Percentiles rank a stretch among this genome's conserved stretches.
phyloP scores from a whole-genome alignment of 768 basidiomycete species.

The Termitomyces sp. region DNA sequence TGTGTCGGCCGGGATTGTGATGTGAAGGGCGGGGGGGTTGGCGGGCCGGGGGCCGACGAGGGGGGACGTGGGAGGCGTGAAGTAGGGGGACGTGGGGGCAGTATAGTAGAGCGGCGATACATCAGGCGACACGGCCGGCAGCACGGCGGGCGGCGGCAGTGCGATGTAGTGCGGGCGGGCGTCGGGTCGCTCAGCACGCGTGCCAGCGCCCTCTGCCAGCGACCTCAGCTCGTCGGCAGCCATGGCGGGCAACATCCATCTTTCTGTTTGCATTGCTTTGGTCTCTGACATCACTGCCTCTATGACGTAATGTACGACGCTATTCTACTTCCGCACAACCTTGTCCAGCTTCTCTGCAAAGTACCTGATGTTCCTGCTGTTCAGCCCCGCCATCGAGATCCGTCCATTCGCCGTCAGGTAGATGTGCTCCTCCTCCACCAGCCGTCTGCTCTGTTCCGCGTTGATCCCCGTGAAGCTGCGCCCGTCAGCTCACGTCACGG shows the following conservation, averaged over 20 bases:
- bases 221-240: conserved; percentile 2
- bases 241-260: conserved; percentile 14
- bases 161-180: conserved; percentile 23
- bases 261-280: conserved; percentile 11
- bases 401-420: conserved; percentile 86
- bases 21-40: conserved; percentile 9
- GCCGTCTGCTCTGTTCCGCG: conserved; percentile 53
- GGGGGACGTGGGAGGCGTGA: conserved; percentile 35
- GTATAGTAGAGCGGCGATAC: conserved; percentile 37
- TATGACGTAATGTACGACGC: conserved; percentile 23
- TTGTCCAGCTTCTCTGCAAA: conserved; percentile 69
- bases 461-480: conserved; percentile 81
- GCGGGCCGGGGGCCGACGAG: conserved; percentile 17
- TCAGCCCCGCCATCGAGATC: conserved; percentile 94
- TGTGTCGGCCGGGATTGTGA: conserved; percentile 15
- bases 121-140: conserved; percentile 23
- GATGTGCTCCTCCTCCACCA: conserved; percentile 72
- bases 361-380: conserved; percentile 70
- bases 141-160: conserved; percentile 22
- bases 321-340: conserved; percentile 36
- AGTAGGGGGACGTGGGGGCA: conserved; percentile 40
- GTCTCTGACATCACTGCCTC: conserved; percentile 28
- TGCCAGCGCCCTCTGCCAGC: background rate
- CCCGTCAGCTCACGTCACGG: background rate
- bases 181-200: background rate